Percentiles rank a stretch among this genome's conserved stretches.
These are phyloP conservation scores for Venturia carpophila DNA, from an alignment of 2,329 filamentous ascomycete genomes.

Conservation along the genomic window DNA sequence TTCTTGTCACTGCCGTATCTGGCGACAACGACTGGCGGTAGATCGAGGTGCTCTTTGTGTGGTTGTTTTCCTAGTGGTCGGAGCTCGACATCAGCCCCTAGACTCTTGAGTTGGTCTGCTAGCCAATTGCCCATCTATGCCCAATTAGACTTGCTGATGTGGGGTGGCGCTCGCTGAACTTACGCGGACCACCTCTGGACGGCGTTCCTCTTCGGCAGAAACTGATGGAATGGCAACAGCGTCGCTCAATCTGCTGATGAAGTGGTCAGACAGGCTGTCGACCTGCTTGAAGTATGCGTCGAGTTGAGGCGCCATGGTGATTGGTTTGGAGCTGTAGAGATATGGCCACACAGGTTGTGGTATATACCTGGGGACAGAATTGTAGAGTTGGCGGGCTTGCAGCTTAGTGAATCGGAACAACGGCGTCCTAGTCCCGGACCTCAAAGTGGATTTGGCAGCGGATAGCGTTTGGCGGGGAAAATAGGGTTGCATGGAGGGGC, in stretches of 20 bases:
- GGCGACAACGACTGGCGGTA: slow-evolving; percentile 85
- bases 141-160: slow-evolving; percentile 11
- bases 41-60: slow-evolving; percentile 78
- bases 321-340: slow-evolving; percentile 44
- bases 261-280: slow-evolving; percentile 66
- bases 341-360: slow-evolving; percentile 36
- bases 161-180: slow-evolving; percentile 20
- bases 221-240: slow-evolving; percentile 95
- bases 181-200: slow-evolving; percentile 80
- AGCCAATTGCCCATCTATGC: slow-evolving; percentile 82
- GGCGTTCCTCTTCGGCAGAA: slow-evolving; percentile 80
- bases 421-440: not conserved
- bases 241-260: slow-evolving; percentile 82
- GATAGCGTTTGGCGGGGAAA: not conserved
- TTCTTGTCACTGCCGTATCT: slow-evolving; percentile 86
- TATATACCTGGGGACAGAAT: not conserved
- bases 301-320: slow-evolving; percentile 91
- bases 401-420: not conserved
- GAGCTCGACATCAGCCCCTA: slow-evolving; percentile 83
- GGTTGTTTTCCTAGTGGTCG: slow-evolving; percentile 86
- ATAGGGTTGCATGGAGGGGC: not conserved
- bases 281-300: slow-evolving; percentile 92
- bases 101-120: slow-evolving; percentile 67
- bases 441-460: not conserved
- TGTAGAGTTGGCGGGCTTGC: not conserved